A percentile compares a stretch with the other conserved stretches of the same genome.
phyloP scores from a whole-genome alignment of 2,329 filamentous ascomycete species.

The Ophiostoma tasmaniense region DNA sequence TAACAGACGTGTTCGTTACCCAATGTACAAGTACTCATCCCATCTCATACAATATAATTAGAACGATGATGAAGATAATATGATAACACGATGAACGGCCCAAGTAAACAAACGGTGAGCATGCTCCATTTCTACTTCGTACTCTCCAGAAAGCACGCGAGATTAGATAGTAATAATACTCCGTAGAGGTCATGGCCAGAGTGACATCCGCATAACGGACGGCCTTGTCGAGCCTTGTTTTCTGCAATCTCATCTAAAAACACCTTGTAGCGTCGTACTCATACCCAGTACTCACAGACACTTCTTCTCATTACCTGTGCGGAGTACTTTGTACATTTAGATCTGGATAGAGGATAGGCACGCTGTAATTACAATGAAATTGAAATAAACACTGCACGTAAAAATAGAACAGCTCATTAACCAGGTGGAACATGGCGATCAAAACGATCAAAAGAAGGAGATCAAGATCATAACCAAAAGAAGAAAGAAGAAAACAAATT shows the following conservation, averaged over 20 bases:
- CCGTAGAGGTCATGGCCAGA: background rate
- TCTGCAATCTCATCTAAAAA: background rate
- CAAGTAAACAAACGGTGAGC: background rate
- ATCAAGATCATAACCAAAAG: background rate
- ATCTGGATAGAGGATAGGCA: background rate
- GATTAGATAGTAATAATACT: background rate
- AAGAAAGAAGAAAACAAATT: background rate
- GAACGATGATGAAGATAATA: background rate
- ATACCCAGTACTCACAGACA: background rate
- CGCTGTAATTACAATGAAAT: background rate
- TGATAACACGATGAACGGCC: background rate
- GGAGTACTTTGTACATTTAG: background rate
- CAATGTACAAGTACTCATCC: background rate
- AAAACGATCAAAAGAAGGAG: too few species aligned
- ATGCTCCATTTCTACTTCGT: background rate
- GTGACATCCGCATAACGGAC: background rate
- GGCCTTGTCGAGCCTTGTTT: background rate
- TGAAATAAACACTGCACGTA: background rate
- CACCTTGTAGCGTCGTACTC: background rate
- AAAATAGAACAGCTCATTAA: background rate
- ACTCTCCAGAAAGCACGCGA: background rate
- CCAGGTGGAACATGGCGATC: background rate
- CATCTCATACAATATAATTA: background rate
- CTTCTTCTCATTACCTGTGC: background rate
- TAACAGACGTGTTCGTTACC: too few species aligned